These are phyloP conservation scores for Sporisorium graminicola DNA, from an alignment of 1,284 basidiomycete genomes.

Conservation along the genomic window DNA sequence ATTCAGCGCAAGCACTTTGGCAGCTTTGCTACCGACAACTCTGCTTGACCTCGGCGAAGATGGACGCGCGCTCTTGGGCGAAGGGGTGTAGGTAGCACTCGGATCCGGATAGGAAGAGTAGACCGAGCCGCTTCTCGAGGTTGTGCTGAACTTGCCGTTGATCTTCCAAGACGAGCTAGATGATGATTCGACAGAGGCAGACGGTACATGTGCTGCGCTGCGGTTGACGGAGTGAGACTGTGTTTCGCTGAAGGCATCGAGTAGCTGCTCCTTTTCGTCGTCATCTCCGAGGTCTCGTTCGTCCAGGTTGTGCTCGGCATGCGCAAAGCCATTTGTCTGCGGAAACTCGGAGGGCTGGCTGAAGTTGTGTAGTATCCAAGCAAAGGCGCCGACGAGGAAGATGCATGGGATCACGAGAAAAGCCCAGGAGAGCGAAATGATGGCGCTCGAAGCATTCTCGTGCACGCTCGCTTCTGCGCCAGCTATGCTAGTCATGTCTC, in stretches of 20 bases:
- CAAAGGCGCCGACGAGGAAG: slow-evolving; percentile 37
- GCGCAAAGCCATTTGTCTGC: slow-evolving; percentile 20
- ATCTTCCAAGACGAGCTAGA: slow-evolving; percentile 42
- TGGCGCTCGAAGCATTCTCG: slow-evolving; percentile 26
- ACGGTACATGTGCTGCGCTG: neutral
- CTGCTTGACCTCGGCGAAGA: slow-evolving; percentile 20
- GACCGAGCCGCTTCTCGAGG: slow-evolving; percentile 32
- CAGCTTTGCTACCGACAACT: slow-evolving; percentile 39
- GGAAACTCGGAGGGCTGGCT: slow-evolving; percentile 37
- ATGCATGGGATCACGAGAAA: slow-evolving; percentile 44
- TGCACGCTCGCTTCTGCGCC: slow-evolving; percentile 13
- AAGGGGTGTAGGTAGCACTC: slow-evolving; percentile 4
- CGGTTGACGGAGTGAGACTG: slow-evolving; percentile 20
- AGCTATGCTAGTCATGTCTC: slow-evolving; percentile 12
- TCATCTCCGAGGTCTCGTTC: slow-evolving; percentile 6
- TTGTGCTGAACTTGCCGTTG: slow-evolving; percentile 46
- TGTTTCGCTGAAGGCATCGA: slow-evolving; percentile 36
- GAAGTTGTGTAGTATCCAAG: slow-evolving; percentile 41
- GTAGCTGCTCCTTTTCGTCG: slow-evolving; percentile 45
- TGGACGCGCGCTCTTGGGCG: slow-evolving; percentile 13
- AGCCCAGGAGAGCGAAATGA: slow-evolving; percentile 46
- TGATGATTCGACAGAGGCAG: neutral
- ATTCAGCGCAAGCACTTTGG: slow-evolving; percentile 27
- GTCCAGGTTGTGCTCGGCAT: slow-evolving; percentile 14
- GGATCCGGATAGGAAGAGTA: slow-evolving; percentile 42